Conservation (phyloP, 1,284 basidiomycete species). For the Boletus hoseneyae region DNA sequence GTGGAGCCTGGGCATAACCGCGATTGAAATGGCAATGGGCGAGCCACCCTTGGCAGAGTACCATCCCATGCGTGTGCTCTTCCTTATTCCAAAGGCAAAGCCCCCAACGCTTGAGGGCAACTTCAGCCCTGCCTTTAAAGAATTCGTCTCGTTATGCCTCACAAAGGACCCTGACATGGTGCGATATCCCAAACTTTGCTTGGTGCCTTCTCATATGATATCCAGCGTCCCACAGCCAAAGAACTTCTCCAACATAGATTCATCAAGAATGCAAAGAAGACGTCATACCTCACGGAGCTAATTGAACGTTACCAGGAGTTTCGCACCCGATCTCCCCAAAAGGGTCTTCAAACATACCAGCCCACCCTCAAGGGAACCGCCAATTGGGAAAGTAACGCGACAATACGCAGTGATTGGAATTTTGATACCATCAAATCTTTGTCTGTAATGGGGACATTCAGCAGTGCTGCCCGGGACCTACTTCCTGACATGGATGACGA, state of each 20-base stretch:
- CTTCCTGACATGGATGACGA: slow-evolving; percentile 56
- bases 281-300: slow-evolving; percentile 79
- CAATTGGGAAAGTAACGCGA: slow-evolving; percentile 65
- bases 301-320: slow-evolving; percentile 81
- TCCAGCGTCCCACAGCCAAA: slow-evolving; percentile 83
- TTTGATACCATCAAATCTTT: slow-evolving; percentile 86
- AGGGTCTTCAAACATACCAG: slow-evolving; percentile 50
- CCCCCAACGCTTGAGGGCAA: slow-evolving; percentile 86
- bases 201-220: slow-evolving; percentile 19
- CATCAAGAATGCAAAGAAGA: slow-evolving; percentile 80
- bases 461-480: slow-evolving; percentile 63
- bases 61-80: slow-evolving; percentile 94
- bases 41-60: slow-evolving; percentile 93
- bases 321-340: slow-evolving; percentile 54
- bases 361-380: slow-evolving; percentile 52
- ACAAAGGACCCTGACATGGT: slow-evolving; percentile 88
- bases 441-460: slow-evolving; percentile 70
- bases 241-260: slow-evolving; percentile 93
- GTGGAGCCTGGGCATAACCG: slow-evolving; percentile 96
- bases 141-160: slow-evolving; percentile 88
- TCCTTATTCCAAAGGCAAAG: slow-evolving; percentile 95
- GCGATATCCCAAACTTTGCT: slow-evolving; percentile 26
- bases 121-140: slow-evolving; percentile 86
- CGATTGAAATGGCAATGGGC: slow-evolving; percentile 94
- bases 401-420: slow-evolving; percentile 89